Evolutionary conservation across 2,329 filamentous ascomycete genomes (phyloP).

Genomic region (Mollisiaceae sp.): DNA sequence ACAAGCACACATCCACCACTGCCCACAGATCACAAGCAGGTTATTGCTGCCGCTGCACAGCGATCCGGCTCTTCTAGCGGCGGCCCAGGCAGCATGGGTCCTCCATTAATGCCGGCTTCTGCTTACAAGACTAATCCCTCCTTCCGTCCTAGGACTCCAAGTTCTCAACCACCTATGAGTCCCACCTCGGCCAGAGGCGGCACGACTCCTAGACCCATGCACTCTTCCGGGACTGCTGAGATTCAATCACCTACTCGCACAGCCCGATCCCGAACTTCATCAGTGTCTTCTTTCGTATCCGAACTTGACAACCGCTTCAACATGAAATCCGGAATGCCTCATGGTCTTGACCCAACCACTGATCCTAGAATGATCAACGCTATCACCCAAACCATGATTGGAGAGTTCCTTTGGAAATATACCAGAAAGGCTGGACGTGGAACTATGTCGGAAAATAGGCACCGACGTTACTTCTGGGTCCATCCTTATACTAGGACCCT

Average conservation of each 20-base stretch:
- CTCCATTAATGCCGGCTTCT: conserved; percentile 82
- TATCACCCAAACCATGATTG: conserved; percentile 99
- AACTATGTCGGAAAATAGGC: conserved; percentile 86
- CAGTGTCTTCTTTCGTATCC: conserved; percentile 92
- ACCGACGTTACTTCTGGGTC: conserved; percentile 98
- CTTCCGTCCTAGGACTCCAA: conserved; percentile 66
- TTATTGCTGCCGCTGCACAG: conserved; percentile 77
- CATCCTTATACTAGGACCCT: conserved; percentile 95
- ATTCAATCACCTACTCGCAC: conserved; percentile 53
- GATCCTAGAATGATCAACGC: conserved; percentile 99
- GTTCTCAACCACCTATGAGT: conserved; percentile 50
- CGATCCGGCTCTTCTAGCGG: conserved; percentile 56
- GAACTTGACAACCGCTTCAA: conserved; percentile 93
- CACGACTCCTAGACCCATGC: conserved; percentile 60
- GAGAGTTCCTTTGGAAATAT: conserved; percentile 99
- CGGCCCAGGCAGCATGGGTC: conserved; percentile 70
- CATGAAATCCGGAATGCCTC: conserved; percentile 63
- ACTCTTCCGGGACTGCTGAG: conserved; percentile 54
- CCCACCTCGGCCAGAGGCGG: conserved; percentile 55
- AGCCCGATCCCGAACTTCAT: conserved; percentile 71
- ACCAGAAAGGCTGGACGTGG: conserved; percentile 91
- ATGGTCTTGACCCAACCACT: conserved; percentile 72
- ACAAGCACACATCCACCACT: conserved; percentile 69
- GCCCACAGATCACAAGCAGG: conserved; percentile 81
- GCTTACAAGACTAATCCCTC: conserved; percentile 52